Conservation (phyloP, 192 early-diverging fungal genomes). For the Podila verticillata region DNA sequence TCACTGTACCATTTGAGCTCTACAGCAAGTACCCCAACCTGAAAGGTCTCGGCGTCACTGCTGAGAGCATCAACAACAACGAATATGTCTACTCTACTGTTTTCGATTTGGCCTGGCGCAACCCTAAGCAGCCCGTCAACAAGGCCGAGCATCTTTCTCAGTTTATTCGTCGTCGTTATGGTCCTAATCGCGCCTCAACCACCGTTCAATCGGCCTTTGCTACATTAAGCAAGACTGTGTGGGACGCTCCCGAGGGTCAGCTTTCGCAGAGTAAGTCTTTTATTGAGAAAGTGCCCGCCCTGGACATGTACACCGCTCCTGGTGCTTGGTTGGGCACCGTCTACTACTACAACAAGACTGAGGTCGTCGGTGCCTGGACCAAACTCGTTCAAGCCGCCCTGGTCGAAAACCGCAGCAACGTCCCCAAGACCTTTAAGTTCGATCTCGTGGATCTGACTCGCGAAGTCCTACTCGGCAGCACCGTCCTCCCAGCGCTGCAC, state of each 20-base stretch:
- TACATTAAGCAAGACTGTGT: slow-evolving; percentile 30
- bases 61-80: slow-evolving; percentile 47
- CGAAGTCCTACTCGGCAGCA: slow-evolving; percentile 24
- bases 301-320: slow-evolving; percentile 15
- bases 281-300: slow-evolving; percentile 32
- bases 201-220: slow-evolving; percentile 20
- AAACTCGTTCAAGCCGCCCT: slow-evolving; percentile 10
- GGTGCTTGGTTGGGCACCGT: slow-evolving; percentile 27
- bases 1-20: slow-evolving; percentile 7
- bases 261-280: slow-evolving; percentile 28
- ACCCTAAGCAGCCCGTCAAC: slow-evolving; percentile 22
- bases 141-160: slow-evolving; percentile 7
- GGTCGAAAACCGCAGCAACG: neutral
- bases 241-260: slow-evolving; percentile 9
- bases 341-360: slow-evolving; percentile 31
- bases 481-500: slow-evolving; percentile 22
- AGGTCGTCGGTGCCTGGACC: slow-evolving; percentile 37
- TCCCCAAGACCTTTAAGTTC: slow-evolving; percentile 30
- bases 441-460: slow-evolving; percentile 45
- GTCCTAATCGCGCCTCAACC: slow-evolving; percentile 8
- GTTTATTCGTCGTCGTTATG: slow-evolving; percentile 37
- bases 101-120: slow-evolving; percentile 22
- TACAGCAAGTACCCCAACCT: slow-evolving; percentile 22
- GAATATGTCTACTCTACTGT: slow-evolving; percentile 28
- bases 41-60: slow-evolving; percentile 30